These are phyloP conservation scores for Vigna trinervia DNA, from an alignment of 306 rosid genomes.

Conservation along the genomic window DNA sequence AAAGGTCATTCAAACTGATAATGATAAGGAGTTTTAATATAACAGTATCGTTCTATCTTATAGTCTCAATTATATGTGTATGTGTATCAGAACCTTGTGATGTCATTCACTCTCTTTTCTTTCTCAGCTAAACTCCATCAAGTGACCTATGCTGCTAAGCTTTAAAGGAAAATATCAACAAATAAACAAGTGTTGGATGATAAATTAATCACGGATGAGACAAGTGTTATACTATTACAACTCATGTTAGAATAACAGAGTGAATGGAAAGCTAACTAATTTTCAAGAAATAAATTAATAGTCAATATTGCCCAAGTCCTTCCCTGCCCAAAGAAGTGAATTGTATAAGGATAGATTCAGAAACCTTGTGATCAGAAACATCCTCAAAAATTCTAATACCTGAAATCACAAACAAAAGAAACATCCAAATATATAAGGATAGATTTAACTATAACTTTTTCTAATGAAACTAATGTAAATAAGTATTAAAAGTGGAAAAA, in stretches of 20 bases:
- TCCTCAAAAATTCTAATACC: slow-evolving; percentile 96
- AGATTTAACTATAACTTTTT: slow-evolving; percentile 30
- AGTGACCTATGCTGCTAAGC: slow-evolving; percentile 27
- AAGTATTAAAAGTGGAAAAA: slow-evolving; percentile 35
- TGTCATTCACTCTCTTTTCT: not conserved
- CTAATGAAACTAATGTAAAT: slow-evolving; percentile 17
- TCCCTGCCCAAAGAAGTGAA: slow-evolving; percentile 32
- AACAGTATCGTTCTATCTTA: too few relatives aligned
- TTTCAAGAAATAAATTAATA: slow-evolving; percentile 39
- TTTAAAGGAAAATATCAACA: slow-evolving; percentile 31
- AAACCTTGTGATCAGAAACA: slow-evolving; percentile 78
- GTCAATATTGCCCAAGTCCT: slow-evolving; percentile 8
- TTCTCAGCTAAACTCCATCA: not conserved
- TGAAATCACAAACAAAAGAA: slow-evolving; percentile 59
- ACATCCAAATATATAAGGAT: slow-evolving; percentile 35
- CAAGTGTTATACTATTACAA: slow-evolving; percentile 32
- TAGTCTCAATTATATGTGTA: not conserved
- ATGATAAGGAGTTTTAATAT: too few relatives aligned
- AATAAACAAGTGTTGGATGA: slow-evolving; percentile 3
- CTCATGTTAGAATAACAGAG: slow-evolving; percentile 38
- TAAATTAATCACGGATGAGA: slow-evolving; percentile 16
- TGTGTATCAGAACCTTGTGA: not conserved
- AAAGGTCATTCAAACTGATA: too few relatives aligned
- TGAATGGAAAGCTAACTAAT: slow-evolving; percentile 36
- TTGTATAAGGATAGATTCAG: not conserved